Percentiles rank a stretch among this genome's conserved stretches.
phyloP scores from a whole-genome alignment of 192 early-diverging fungal species.

The Phycomyces nitens region DNA sequence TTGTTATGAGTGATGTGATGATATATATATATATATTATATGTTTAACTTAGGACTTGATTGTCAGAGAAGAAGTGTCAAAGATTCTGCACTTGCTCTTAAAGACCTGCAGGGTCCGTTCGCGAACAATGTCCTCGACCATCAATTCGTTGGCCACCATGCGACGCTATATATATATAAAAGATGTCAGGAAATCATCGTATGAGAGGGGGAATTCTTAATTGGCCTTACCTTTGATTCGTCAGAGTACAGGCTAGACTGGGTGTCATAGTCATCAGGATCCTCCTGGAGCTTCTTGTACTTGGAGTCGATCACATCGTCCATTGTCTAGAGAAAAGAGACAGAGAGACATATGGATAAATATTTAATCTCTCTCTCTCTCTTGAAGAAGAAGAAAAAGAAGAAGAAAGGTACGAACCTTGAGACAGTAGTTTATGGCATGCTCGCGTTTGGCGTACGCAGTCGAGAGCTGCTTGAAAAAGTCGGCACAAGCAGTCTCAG shows the following conservation, averaged over 20 bases:
- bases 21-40: too few species aligned
- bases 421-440: conserved; percentile 64
- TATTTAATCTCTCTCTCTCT: too few species aligned
- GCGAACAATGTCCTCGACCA: conserved; percentile 71
- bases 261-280: conserved; percentile 51
- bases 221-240: conserved; percentile 63
- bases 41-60: background rate
- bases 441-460: conserved; percentile 63
- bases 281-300: conserved; percentile 47
- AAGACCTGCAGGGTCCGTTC: conserved; percentile 66
- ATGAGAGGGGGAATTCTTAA: background rate
- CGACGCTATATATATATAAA: conserved; percentile 47
- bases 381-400: too few species aligned
- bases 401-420: conserved; percentile 54
- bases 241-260: conserved; percentile 51
- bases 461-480: conserved; percentile 63
- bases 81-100: conserved; percentile 61
- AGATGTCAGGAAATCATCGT: background rate
- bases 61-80: conserved; percentile 33
- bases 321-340: too few species aligned
- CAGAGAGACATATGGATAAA: background rate
- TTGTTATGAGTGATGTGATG: too few species aligned
- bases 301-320: conserved; percentile 43
- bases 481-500: conserved; percentile 52
- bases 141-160: conserved; percentile 62